These are phyloP conservation scores for Aegilops umbellulata DNA, from an alignment of 176 grass and related monocot species.

Conservation along the genomic window DNA sequence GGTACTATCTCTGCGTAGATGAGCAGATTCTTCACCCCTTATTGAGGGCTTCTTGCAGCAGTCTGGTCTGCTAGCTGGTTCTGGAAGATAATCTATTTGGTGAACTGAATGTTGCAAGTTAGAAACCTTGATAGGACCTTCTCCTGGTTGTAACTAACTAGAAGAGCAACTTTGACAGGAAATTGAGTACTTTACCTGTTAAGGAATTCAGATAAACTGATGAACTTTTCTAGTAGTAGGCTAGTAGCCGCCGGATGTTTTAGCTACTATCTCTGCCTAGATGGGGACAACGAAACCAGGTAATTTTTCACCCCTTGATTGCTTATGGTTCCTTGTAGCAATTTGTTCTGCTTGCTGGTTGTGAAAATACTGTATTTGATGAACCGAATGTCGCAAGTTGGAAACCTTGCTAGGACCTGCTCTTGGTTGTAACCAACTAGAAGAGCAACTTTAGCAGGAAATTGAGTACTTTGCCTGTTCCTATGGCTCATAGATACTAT, in stretches of 20 bases:
- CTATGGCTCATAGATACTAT: too few relatives aligned
- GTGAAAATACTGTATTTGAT: background rate
- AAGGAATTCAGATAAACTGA: too few relatives aligned
- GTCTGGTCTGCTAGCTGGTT: too few relatives aligned
- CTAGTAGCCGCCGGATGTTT: background rate
- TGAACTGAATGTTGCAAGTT: background rate
- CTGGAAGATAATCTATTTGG: background rate
- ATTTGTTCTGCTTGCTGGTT: background rate
- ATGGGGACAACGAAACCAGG: too few relatives aligned
- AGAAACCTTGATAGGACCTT: background rate
- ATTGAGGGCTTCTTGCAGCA: too few relatives aligned
- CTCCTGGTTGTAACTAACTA: background rate
- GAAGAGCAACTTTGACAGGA: background rate
- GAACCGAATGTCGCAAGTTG: background rate
- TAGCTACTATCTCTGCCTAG: background rate
- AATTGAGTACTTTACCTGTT: too few relatives aligned
- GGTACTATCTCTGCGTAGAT: background rate
- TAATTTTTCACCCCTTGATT: too few relatives aligned
- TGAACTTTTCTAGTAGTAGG: too few relatives aligned
- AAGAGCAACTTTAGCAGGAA: background rate
- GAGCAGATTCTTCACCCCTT: too few relatives aligned
- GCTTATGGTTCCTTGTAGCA: background rate
- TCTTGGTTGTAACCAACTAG: background rate
- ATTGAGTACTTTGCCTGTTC: too few relatives aligned
- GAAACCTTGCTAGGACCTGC: background rate